These are phyloP conservation scores for Trichoderma sp. DNA, from an alignment of 2,329 filamentous ascomycete genomes.

Conservation along the genomic window DNA sequence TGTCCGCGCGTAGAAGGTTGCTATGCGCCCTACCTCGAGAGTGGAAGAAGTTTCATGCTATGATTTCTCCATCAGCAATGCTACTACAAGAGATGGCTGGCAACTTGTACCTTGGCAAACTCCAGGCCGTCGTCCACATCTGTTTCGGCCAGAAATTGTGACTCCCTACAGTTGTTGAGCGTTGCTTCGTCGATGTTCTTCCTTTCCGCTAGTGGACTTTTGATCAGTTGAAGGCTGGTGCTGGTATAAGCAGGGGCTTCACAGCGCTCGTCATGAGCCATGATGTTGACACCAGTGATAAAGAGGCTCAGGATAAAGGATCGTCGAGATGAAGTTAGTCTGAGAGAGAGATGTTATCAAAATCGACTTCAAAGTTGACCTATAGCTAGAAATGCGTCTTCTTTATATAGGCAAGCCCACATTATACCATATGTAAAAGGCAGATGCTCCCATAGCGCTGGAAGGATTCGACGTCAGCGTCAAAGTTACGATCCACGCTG, in stretches of 20 bases:
- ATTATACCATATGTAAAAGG: neutral
- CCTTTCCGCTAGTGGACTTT: neutral
- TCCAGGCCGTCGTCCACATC: neutral
- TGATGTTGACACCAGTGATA: neutral
- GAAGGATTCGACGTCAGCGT: neutral
- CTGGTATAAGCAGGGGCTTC: neutral
- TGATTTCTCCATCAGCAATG: neutral
- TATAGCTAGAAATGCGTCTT: neutral
- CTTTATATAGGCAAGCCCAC: neutral
- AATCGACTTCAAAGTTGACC: neutral
- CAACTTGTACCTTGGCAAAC: neutral
- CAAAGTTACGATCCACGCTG: neutral
- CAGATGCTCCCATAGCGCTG: neutral
- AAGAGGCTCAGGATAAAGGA: too few relatives aligned
- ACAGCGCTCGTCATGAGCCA: neutral
- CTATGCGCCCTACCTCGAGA: neutral
- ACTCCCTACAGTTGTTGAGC: neutral
- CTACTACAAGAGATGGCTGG: neutral
- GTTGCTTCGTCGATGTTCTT: neutral
- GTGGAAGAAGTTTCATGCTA: slow-evolving; percentile 9
- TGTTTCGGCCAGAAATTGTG: neutral
- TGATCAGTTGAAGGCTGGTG: neutral
- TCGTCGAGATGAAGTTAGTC: neutral
- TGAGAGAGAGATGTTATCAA: neutral
- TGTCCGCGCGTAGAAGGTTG: neutral